phyloP scores from a whole-genome alignment of 768 basidiomycete species.

The Pholiota molesta region DNA sequence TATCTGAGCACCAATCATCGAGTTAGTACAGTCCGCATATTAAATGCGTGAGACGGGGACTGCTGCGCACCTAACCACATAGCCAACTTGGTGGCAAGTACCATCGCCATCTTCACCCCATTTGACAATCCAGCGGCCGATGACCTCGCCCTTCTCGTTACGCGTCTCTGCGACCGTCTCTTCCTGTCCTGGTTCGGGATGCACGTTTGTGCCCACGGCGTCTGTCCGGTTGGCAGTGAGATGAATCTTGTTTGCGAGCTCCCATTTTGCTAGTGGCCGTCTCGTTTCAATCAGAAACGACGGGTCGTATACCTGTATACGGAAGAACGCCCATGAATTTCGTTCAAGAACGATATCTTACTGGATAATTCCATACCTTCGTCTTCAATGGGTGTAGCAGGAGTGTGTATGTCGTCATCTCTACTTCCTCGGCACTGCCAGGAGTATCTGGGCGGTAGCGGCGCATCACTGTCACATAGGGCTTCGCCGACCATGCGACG shows the following conservation, averaged over 20 bases:
- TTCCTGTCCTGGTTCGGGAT: constrained; percentile 49
- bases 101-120: constrained; percentile 74
- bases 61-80: constrained; percentile 60
- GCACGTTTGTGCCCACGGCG: constrained; percentile 30
- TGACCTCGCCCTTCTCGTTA: constrained; percentile 55
- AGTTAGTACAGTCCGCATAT: neutral
- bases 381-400: constrained; percentile 63
- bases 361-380: constrained; percentile 39
- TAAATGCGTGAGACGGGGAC: neutral
- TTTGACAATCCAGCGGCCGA: constrained; percentile 79
- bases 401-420: constrained; percentile 71
- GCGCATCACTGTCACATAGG: constrained; percentile 72
- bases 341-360: neutral
- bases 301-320: constrained; percentile 64
- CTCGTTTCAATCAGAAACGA: constrained; percentile 67
- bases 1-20: constrained; percentile 18
- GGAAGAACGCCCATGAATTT: neutral
- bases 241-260: constrained; percentile 59
- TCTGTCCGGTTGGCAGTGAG: constrained; percentile 43
- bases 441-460: constrained; percentile 47
- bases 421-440: constrained; percentile 54
- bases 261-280: constrained; percentile 82
- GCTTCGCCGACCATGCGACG: constrained; percentile 69
- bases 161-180: constrained; percentile 84
- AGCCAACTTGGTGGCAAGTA: constrained; percentile 63